Conservation (phyloP, 352 stramenopile genomes). For the Phytophthora cactorum region DNA sequence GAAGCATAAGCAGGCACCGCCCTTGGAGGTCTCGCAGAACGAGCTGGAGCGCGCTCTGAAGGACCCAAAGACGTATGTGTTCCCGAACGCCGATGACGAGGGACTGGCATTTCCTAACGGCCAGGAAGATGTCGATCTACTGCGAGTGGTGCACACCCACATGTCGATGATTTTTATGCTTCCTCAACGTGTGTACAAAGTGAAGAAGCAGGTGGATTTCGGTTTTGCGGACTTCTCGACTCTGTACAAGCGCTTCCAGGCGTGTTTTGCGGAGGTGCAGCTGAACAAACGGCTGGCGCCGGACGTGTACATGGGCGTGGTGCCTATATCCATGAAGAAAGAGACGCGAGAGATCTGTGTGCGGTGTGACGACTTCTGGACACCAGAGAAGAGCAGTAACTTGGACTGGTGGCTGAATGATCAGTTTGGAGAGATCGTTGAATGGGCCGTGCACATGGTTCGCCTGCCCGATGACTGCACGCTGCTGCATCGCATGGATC, state of each 20-base stretch:
- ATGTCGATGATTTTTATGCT: slow-evolving; percentile 79
- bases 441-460: slow-evolving; percentile 81
- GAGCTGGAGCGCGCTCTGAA: slow-evolving; percentile 52
- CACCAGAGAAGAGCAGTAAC: slow-evolving; percentile 59
- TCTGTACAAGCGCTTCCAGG: slow-evolving; percentile 76
- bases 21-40: slow-evolving; percentile 44
- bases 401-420: slow-evolving; percentile 75
- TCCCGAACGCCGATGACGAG: slow-evolving; percentile 7
- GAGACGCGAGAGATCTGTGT: slow-evolving; percentile 56
- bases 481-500: slow-evolving; percentile 48
- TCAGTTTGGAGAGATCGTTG: slow-evolving; percentile 71
- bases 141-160: slow-evolving; percentile 71
- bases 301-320: slow-evolving; percentile 69
- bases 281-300: slow-evolving; percentile 75
- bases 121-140: neutral
- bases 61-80: slow-evolving; percentile 4
- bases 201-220: slow-evolving; percentile 81
- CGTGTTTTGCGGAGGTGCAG: slow-evolving; percentile 72
- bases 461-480: slow-evolving; percentile 65
- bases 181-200: slow-evolving; percentile 67
- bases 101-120: slow-evolving; percentile 33
- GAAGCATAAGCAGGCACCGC: slow-evolving; percentile 72
- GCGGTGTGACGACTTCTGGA: slow-evolving; percentile 73
- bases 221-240: slow-evolving; percentile 78
- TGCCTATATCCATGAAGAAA: slow-evolving; percentile 71